Conservation (phyloP, 371 early-diverging fungal species). For the Blastocladiella emersonii region DNA sequence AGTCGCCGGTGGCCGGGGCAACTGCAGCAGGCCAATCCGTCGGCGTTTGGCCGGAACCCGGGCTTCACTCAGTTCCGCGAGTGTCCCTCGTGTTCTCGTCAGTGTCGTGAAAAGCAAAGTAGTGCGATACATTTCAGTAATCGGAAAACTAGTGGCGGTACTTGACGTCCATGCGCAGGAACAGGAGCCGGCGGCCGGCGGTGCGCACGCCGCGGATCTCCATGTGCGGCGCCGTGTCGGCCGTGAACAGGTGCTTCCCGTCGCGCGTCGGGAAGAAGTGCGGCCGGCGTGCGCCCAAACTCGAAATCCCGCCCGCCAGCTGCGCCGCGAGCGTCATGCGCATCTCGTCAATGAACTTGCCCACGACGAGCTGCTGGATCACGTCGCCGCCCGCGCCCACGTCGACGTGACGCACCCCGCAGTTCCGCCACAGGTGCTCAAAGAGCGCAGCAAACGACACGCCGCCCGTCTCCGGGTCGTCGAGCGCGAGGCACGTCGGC, state of each 20-base stretch:
- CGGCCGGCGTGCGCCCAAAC: not conserved
- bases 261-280: not conserved
- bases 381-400: not conserved
- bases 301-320: not conserved
- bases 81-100: too few species aligned
- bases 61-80: too few species aligned
- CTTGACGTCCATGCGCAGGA: not conserved
- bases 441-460: not conserved
- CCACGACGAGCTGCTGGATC: not conserved
- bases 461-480: not conserved
- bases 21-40: too few species aligned
- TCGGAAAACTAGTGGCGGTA: constrained; percentile 6
- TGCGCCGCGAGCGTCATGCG: not conserved
- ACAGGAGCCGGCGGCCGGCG: not conserved
- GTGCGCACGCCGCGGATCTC: not conserved
- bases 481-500: not conserved
- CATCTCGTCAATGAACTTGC: constrained; percentile 3
- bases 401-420: not conserved
- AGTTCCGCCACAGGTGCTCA: not conserved
- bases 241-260: not conserved
- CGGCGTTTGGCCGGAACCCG: too few species aligned
- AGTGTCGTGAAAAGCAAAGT: too few species aligned
- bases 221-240: constrained; percentile 1
- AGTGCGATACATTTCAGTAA: too few species aligned
- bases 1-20: too few species aligned